Evolutionary conservation across 805 yeast species (phyloP).

Genomic region (Wickerhamiella sorbophila): DNA sequence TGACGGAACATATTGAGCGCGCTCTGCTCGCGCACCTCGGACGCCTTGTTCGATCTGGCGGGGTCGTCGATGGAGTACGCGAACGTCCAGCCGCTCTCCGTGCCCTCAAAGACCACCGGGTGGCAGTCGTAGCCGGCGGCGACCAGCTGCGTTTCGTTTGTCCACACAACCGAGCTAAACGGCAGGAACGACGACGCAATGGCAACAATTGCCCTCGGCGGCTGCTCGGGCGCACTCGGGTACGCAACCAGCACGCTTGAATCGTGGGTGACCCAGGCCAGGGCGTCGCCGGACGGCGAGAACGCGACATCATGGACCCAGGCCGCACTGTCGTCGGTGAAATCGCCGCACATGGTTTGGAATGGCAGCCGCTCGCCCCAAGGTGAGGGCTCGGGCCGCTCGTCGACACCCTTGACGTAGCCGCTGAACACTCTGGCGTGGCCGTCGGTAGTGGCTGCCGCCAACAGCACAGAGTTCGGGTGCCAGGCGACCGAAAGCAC

Average conservation of each 20-base stretch:
- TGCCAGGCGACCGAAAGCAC: conserved; percentile 82
- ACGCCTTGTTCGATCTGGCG: conserved; percentile 24
- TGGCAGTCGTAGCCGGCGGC: conserved; percentile 91
- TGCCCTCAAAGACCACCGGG: conserved; percentile 72
- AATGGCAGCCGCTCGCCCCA: conserved; percentile 97
- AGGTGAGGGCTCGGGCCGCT: conserved; percentile 60
- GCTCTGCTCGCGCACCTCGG: conserved; percentile 37
- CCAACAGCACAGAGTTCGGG: conserved; percentile 75
- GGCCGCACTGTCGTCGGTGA: conserved; percentile 52
- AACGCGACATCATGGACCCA: conserved; percentile 90
- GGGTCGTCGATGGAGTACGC: conserved; percentile 51
- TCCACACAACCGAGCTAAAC: conserved; percentile 60
- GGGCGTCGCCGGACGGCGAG: conserved; percentile 60
- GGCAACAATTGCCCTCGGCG: conserved; percentile 45
- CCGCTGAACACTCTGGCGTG: conserved; percentile 83
- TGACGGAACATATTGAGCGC: conserved; percentile 84
- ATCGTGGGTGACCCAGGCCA: conserved; percentile 79
- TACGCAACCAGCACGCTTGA: conserved; percentile 69
- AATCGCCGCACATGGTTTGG: conserved; percentile 79
- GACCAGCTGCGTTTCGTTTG: conserved; percentile 48
- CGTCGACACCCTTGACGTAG: conserved; percentile 75
- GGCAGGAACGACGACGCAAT: conserved; percentile 64
- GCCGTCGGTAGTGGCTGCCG: conserved; percentile 88
- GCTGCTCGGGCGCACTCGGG: conserved; percentile 51
- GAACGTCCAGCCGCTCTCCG: conserved; percentile 44